Percentiles rank a stretch among this genome's conserved stretches.
Evolutionary conservation across 371 early-diverging fungal species (phyloP).

Genomic region (Funneliformis caledonium): DNA sequence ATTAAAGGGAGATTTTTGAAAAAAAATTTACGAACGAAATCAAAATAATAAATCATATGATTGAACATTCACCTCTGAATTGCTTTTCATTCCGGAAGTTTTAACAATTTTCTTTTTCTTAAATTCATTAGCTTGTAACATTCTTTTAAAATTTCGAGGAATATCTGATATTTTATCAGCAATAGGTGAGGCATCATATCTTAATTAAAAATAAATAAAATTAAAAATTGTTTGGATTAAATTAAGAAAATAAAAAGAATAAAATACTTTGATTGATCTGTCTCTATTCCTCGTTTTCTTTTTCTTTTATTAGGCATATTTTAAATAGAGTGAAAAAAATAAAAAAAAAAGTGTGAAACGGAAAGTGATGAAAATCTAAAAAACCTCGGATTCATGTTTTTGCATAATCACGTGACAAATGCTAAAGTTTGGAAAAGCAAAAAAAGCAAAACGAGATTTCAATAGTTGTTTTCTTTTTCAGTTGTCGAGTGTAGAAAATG

Average conservation of each 20-base stretch:
- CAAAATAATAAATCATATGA: background rate
- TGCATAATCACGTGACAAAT: too few relatives aligned
- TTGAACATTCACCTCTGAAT: background rate
- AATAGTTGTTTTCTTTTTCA: too few relatives aligned
- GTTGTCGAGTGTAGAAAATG: too few relatives aligned
- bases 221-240: background rate
- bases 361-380: too few relatives aligned
- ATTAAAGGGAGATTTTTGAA: background rate
- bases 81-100: background rate
- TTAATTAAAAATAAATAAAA: background rate
- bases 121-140: background rate
- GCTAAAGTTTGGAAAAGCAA: too few relatives aligned
- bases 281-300: background rate
- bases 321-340: background rate
- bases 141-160: background rate
- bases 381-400: too few relatives aligned
- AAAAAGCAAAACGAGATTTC: too few relatives aligned
- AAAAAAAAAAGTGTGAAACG: too few relatives aligned
- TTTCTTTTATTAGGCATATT: slow-evolving; percentile 10
- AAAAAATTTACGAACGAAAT: background rate
- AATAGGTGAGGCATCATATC: background rate
- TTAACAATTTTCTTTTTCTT: background rate
- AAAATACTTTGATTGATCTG: background rate
- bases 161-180: background rate
- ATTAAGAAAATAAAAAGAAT: background rate